Evolutionary conservation across 306 rosid species (phyloP).

Genomic region (Begonia loranthoides): DNA sequence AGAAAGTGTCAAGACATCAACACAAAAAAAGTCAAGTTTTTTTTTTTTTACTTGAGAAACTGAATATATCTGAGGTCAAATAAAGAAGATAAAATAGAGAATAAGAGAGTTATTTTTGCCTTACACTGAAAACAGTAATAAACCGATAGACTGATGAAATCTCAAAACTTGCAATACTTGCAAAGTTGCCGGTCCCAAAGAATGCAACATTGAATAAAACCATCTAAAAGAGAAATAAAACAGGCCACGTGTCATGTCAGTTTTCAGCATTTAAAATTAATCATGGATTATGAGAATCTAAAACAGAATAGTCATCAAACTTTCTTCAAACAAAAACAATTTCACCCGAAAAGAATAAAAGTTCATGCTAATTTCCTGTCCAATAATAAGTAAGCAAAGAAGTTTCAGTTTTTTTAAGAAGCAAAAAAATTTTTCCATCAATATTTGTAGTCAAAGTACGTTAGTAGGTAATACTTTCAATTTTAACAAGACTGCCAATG

Average conservation of each 20-base stretch:
- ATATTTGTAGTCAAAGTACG: too few species aligned
- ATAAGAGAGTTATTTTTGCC: constrained; percentile 20
- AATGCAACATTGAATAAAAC: constrained; percentile 76
- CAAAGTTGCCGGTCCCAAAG: constrained; percentile 89
- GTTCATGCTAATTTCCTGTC: too few species aligned
- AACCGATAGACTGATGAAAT: constrained; percentile 87
- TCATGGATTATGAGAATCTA: too few species aligned
- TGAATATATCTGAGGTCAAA: neutral
- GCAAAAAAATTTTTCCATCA: too few species aligned
- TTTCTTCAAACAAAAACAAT: too few species aligned
- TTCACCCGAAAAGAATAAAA: too few species aligned
- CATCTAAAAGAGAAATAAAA: constrained; percentile 28
- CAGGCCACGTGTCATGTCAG: neutral
- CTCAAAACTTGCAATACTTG: constrained; percentile 90
- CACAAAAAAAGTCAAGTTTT: constrained; percentile 11
- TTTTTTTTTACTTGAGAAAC: too few species aligned
- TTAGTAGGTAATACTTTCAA: too few species aligned
- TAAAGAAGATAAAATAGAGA: constrained; percentile 2
- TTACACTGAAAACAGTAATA: constrained; percentile 80
- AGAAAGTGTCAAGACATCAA: constrained; percentile 11
- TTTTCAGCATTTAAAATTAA: neutral
- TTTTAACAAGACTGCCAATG: too few species aligned
- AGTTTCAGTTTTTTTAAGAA: too few species aligned
- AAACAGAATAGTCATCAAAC: too few species aligned
- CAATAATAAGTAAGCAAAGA: too few species aligned